phyloP scores from a whole-genome alignment of 2,329 filamentous ascomycete genomes.

The Phialophora tarda region DNA sequence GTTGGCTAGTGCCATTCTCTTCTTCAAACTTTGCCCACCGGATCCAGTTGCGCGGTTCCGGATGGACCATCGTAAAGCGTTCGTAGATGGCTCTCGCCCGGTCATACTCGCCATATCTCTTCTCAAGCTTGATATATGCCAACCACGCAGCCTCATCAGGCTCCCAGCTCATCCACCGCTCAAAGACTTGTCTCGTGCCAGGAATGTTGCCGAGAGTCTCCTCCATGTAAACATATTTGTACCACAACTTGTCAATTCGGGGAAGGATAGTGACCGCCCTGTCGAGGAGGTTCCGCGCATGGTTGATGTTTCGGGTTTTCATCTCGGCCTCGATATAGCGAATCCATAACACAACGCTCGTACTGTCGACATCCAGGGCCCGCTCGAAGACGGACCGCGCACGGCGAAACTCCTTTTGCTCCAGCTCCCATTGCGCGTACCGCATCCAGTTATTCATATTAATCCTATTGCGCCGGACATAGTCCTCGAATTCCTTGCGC shows the following conservation, averaged over 20 bases:
- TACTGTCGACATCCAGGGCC: constrained; percentile 88
- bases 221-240: constrained; percentile 99
- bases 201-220: constrained; percentile 95
- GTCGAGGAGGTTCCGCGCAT: constrained; percentile 91
- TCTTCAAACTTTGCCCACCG: constrained; percentile 99
- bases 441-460: constrained; percentile 99
- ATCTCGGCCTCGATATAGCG: constrained; percentile 96
- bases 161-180: constrained; percentile 98
- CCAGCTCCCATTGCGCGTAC: constrained; percentile 95
- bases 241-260: constrained; percentile 95
- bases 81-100: constrained; percentile 88
- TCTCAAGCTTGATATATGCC: constrained; percentile 96
- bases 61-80: constrained; percentile 88
- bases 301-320: constrained; percentile 93
- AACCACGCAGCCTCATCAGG: constrained; percentile 95
- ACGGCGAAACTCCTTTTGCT: constrained; percentile 95
- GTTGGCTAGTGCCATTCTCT: constrained; percentile 87
- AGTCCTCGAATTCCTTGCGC: constrained; percentile 95
- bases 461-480: constrained; percentile 90
- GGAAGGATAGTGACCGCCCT: constrained; percentile 92
- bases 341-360: constrained; percentile 85
- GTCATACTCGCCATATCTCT: constrained; percentile 90
- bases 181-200: constrained; percentile 90
- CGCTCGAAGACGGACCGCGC: constrained; percentile 93
- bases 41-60: constrained; percentile 96